Evolutionary conservation across 148 eudicot genomes (phyloP).

Genomic region (Fagopyrum homotropicum): DNA sequence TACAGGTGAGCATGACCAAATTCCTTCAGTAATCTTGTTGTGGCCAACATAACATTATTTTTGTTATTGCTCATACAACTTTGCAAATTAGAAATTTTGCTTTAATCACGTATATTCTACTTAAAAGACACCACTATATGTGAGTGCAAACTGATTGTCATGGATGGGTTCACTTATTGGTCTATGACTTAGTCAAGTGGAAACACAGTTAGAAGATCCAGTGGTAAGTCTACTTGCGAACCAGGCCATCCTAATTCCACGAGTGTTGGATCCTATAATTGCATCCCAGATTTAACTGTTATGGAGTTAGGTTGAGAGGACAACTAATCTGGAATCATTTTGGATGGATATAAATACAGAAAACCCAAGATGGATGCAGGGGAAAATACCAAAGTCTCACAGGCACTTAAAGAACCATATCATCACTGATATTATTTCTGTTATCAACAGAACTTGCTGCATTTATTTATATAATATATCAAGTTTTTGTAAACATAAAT

Average conservation of each 20-base stretch:
- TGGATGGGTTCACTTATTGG: neutral
- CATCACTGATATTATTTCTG: neutral
- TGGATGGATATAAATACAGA: neutral
- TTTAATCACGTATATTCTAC: neutral
- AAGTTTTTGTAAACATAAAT: neutral
- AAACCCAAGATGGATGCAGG: neutral
- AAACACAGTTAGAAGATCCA: neutral
- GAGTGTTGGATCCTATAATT: neutral
- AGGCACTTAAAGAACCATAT: neutral
- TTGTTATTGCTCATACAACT: neutral
- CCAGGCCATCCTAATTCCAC: neutral
- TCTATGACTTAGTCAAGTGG: neutral
- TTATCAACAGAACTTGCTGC: neutral
- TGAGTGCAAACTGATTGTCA: neutral
- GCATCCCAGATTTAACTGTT: neutral
- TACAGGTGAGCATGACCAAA: conserved; percentile 41
- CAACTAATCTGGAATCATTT: neutral
- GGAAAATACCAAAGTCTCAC: neutral
- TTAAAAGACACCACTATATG: neutral
- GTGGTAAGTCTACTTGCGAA: neutral
- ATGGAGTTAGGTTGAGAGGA: neutral
- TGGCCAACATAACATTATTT: neutral
- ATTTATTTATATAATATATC: neutral
- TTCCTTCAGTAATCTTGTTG: neutral
- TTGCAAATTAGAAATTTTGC: neutral